These are phyloP conservation scores for Kluyveromyces nonfermentans DNA, from an alignment of 805 yeast species.

Conservation along the genomic window DNA sequence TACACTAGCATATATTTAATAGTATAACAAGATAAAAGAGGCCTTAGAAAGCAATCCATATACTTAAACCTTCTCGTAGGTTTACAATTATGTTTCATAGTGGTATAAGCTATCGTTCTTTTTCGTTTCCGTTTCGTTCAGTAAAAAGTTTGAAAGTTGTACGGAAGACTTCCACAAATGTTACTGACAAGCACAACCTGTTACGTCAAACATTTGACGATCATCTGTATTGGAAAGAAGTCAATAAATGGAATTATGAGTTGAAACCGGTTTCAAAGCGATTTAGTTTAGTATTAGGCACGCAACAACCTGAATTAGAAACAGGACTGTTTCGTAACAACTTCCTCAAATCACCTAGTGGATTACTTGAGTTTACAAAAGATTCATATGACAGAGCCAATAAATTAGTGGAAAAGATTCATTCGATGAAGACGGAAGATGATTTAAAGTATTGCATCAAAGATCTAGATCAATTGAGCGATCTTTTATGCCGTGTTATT, in stretches of 20 bases:
- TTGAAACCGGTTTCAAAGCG: conserved; percentile 3
- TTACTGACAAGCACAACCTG: neutral
- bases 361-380: conserved; percentile 57
- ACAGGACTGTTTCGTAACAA: conserved; percentile 74
- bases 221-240: conserved; percentile 43
- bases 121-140: neutral
- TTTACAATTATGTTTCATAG: neutral
- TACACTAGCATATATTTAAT: neutral
- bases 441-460: conserved; percentile 45
- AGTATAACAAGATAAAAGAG: neutral
- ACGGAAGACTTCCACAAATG: neutral
- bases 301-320: conserved; percentile 9
- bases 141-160: neutral
- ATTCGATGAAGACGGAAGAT: conserved; percentile 34
- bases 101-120: neutral
- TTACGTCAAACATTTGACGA: conserved; percentile 47
- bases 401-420: conserved; percentile 46
- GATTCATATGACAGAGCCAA: conserved; percentile 61
- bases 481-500: conserved; percentile 81
- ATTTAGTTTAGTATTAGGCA: conserved; percentile 2
- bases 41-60: neutral
- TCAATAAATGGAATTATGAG: conserved; percentile 30
- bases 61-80: neutral
- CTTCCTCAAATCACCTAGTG: conserved; percentile 57
- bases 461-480: conserved; percentile 76